Conservation (phyloP, 345 rosid species). For the Rhodomyrtus tomentosa region DNA sequence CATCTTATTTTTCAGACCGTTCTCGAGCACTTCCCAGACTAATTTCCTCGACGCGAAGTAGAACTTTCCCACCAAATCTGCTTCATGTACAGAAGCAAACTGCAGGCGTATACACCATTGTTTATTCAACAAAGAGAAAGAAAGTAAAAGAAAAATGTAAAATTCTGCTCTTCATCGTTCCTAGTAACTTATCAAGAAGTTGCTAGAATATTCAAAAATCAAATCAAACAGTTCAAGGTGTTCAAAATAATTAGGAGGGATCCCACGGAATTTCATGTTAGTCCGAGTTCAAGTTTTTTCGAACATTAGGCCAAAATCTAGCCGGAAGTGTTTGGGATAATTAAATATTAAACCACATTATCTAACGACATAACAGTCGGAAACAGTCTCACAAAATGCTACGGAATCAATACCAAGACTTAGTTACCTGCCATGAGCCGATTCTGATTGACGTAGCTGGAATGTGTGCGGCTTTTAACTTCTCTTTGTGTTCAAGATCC, state of each 20-base stretch:
- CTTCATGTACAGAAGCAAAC: conserved; percentile 21
- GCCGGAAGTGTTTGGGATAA: neutral
- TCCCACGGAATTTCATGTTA: neutral
- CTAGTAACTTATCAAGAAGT: neutral
- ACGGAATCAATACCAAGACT: neutral
- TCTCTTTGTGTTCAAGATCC: conserved; percentile 3
- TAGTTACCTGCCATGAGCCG: conserved; percentile 41
- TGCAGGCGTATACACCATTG: neutral
- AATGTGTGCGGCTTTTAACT: conserved; percentile 29
- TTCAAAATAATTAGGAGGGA: too few species aligned
- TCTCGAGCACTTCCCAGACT: conserved; percentile 57
- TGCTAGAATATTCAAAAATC: neutral
- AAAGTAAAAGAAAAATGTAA: neutral
- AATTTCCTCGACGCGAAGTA: conserved; percentile 50
- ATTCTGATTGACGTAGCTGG: conserved; percentile 18
- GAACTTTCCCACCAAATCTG: conserved; percentile 46
- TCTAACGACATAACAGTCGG: neutral
- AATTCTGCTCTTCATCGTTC: neutral
- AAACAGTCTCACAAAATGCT: neutral
- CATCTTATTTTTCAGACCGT: conserved; percentile 24
- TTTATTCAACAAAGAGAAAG: neutral
- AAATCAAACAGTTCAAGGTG: too few species aligned
- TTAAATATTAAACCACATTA: neutral
- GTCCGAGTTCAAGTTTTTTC: neutral
- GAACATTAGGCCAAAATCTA: neutral